Conservation (phyloP, 2,329 filamentous ascomycete genomes). For the Aspergillus sp. region DNA sequence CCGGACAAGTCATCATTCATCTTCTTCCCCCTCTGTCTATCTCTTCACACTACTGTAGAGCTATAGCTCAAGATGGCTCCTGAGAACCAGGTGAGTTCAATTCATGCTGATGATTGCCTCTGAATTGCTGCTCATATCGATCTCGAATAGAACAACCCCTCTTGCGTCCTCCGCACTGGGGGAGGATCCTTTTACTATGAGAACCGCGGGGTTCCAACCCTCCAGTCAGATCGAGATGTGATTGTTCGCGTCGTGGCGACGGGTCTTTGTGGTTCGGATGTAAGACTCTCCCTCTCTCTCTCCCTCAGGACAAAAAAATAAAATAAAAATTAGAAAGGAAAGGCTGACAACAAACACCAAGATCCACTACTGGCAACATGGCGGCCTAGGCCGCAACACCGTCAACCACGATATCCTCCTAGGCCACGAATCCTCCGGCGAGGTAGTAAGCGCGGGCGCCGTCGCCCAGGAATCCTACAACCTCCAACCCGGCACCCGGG, state of each 20-base stretch:
- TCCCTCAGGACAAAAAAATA: neutral
- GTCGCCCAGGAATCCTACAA: conserved; percentile 44
- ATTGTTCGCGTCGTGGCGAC: conserved; percentile 71
- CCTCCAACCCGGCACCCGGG: conserved; percentile 56
- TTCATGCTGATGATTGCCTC: too few species aligned
- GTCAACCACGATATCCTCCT: conserved; percentile 35
- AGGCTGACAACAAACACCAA: conserved; percentile 3
- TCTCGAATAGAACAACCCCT: neutral
- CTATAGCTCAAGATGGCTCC: too few species aligned
- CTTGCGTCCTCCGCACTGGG: neutral
- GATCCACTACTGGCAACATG: conserved; percentile 36
- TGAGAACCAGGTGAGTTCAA: too few species aligned
- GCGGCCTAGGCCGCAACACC: conserved; percentile 29
- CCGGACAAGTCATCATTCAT: too few species aligned
- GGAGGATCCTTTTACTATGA: conserved; percentile 17
- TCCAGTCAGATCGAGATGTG: conserved; percentile 52
- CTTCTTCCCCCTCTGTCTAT: too few species aligned
- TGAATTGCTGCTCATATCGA: conserved; percentile 8
- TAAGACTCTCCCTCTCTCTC: conserved; percentile 26
- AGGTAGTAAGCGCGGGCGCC: conserved; percentile 51
- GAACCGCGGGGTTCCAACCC: conserved; percentile 9
- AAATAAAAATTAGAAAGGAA: neutral
- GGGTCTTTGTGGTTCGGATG: conserved; percentile 76
- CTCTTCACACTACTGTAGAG: too few species aligned
- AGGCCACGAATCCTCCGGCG: conserved; percentile 61